Base-by-base conservation (phyloP, 2,329 filamentous ascomycete species). In the Grosmannia huntii region DNA sequence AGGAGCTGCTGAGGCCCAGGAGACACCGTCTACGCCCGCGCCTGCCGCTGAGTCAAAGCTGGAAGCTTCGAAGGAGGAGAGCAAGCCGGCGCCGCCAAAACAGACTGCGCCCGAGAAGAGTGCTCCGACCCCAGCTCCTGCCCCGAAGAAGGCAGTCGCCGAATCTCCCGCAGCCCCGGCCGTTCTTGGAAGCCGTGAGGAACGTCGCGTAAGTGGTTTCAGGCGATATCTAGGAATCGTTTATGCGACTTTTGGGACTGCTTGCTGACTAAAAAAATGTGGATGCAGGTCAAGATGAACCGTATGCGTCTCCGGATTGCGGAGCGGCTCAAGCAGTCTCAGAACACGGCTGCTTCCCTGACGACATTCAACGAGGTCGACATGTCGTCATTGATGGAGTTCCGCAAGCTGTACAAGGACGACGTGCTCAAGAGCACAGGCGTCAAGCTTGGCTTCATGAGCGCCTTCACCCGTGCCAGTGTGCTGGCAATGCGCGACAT, bases 301-400 rank as follows among this genome's bases (percentile, higher is more conserved):
- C 90, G 94, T 64, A 99, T 99, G 94, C 90, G 94, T 64, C 83
- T 97, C 61, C 86, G 94, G 62, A 99, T 97, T 66, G 90, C 94
- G 55, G 94, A 99, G 78, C 90, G 94, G 66, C 82, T 99, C 64
- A 99, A 99, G 83, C 94, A 99, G 72, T 97, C 94, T 23, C 94
- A 99, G 72, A 99, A 99, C 76, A 97, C 94, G 1, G 92, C 94
- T 55, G 94, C 94, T 51, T 96, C 94, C 4, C 80, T 99, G 57
- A 97, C 94, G 53, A 99, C 94, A 28, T 99, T 99, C 81, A 96
- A 99, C 73, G 92, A 97, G 74, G 94, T 99, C 61, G 94, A 99
- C 72, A 99, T 99, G 94, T 95, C 92, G 36, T 89, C 87, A 25
- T 79, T 99, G 55, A 96, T 97, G 87, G 90, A 96, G 62, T 92